Base-by-base conservation (phyloP, 805 yeast genomes). In the Metschnikowia kunwiensis region DNA sequence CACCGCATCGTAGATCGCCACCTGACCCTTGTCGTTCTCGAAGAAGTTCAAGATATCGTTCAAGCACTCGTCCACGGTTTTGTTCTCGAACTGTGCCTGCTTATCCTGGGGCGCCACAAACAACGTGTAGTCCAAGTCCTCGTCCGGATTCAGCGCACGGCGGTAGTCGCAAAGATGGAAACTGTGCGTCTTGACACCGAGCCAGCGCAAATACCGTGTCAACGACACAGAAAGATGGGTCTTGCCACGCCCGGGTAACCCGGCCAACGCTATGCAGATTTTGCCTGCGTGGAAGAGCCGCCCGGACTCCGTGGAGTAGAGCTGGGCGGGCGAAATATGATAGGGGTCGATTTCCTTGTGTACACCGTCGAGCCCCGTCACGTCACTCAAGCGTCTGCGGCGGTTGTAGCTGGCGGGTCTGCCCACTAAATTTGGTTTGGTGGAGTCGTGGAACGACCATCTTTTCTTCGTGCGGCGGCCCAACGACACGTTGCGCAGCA, bases 211-310 rank as follows among this genome's bases (percentile, higher is more conserved):
- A 59, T 89, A 93, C 40, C 98, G 75, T 4, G 96, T 87, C 46
- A 93, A 71, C 10, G 95, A 82, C 25, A 91, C 97, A 5, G 96
- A 83, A 33, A 91, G 70, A 57, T 88, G 87, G 1, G 98, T 93
- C 58, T 93, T 93, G 2, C 97, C 97, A 31, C 97, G 74, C 1
- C 96, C 97, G 2, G 98, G 97, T 42, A 89, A 70, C 0, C 98
- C 98, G 4, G 86, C 91, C 48, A 93, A 72, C 4, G 84, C 86
- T 35, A 93, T 82, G 50, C 95, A 78, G 28, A 93, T 79, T 51
- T 86, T 85, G 3, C 98, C 98, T 4, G 98, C 97, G 54, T 93
- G 97, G 65, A 86, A 93, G 51, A 93, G 70, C 46, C 87, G 75
- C 0, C 98, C 98, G 0, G 89, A 78, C 40, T 87, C 96, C 0